These are phyloP conservation scores for Besnoitia besnoiti DNA, from an alignment of 169 alveolate genomes.

Conservation along the genomic window DNA sequence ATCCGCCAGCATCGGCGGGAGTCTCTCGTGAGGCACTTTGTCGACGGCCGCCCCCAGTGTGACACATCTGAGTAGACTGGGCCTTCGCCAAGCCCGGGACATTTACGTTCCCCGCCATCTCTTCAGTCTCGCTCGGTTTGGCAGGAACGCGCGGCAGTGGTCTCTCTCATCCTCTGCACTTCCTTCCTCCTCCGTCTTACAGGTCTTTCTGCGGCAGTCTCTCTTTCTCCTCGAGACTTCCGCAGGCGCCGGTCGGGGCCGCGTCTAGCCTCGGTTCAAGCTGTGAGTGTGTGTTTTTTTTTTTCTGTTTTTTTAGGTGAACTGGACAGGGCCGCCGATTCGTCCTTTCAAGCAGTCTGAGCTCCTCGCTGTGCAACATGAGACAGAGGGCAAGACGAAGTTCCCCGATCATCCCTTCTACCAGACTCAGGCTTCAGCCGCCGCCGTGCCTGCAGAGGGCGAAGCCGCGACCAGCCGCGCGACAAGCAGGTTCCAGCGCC, in stretches of 20 bases:
- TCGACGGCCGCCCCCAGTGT: neutral
- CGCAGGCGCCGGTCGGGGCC: neutral
- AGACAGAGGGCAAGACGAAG: neutral
- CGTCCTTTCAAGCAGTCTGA: slow-evolving; percentile 1
- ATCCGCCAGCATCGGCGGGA: neutral
- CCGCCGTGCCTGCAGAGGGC: neutral
- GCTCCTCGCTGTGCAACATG: neutral
- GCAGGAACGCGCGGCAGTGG: neutral
- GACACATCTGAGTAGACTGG: too few species aligned
- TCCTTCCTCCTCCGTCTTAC: neutral
- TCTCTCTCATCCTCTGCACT: neutral
- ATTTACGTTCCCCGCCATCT: too few species aligned
- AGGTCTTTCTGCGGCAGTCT: too few species aligned
- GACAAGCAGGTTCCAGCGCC: neutral
- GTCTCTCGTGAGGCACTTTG: neutral
- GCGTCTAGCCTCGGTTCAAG: neutral
- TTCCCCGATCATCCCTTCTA: slow-evolving; percentile 13
- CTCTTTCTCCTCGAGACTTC: neutral
- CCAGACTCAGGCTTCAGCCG: neutral
- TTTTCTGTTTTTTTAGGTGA: neutral
- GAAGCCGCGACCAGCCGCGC: neutral
- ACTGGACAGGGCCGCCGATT: slow-evolving; percentile 33
- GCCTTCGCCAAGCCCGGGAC: too few species aligned
- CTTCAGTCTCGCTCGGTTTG: neutral
- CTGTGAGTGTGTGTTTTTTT: too few species aligned